These are phyloP conservation scores for Botrytis tulipae DNA, from an alignment of 2,329 filamentous ascomycete species.

Conservation along the genomic window DNA sequence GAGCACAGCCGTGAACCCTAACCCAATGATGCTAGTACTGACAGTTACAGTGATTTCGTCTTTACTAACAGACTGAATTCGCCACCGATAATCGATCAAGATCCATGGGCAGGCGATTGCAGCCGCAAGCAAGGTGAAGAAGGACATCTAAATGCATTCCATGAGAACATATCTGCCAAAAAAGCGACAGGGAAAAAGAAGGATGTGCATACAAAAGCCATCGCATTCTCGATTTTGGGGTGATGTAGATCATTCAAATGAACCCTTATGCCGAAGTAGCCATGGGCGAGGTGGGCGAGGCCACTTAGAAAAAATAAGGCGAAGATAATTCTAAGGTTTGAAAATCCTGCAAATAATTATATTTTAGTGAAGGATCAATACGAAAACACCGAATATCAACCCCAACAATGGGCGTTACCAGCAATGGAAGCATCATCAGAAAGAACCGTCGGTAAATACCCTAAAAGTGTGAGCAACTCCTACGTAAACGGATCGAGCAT, in stretches of 20 bases:
- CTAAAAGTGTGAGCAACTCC: background rate
- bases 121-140: background rate
- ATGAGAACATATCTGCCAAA: background rate
- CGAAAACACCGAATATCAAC: background rate
- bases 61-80: background rate
- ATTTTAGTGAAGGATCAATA: background rate
- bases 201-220: background rate
- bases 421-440: background rate
- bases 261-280: background rate
- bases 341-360: background rate
- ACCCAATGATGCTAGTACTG: background rate
- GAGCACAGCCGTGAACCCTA: background rate
- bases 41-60: background rate
- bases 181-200: background rate
- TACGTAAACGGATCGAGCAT: background rate
- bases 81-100: background rate
- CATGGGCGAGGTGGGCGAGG: background rate
- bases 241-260: background rate
- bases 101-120: background rate
- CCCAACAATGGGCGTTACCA: background rate
- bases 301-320: background rate
- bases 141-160: background rate
- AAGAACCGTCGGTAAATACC: background rate
- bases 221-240: background rate
- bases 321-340: background rate